Evolutionary conservation across 2,329 filamentous ascomycete genomes (phyloP).

Genomic region (Myriosclerotinia duriaeana): DNA sequence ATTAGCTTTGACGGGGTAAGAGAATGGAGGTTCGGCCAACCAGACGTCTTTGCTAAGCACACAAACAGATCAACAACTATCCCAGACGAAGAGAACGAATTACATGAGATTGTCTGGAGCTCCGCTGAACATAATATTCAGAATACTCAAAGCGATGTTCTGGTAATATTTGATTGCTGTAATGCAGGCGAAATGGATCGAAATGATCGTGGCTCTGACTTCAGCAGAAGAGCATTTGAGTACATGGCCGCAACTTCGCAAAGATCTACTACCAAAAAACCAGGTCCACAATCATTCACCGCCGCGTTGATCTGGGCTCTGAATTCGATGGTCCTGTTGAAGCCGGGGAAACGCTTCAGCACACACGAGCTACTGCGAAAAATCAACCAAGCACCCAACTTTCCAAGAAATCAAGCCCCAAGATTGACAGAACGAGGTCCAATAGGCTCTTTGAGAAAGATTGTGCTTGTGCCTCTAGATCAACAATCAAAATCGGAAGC

Average conservation of each 20-base stretch:
- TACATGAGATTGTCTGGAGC: constrained; percentile 12
- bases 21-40: background rate
- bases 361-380: background rate
- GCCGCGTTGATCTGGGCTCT: constrained; percentile 15
- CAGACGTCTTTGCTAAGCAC: background rate
- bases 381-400: constrained; percentile 25
- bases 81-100: background rate
- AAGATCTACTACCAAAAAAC: constrained; percentile 26
- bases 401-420: constrained; percentile 24
- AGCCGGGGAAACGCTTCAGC: constrained; percentile 3
- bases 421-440: background rate
- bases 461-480: constrained; percentile 13
- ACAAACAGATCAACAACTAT: background rate
- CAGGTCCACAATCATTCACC: constrained; percentile 15
- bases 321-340: background rate
- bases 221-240: constrained; percentile 27
- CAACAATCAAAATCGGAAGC: background rate
- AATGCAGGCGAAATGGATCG: constrained; percentile 26
- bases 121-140: constrained; percentile 11
- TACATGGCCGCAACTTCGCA: constrained; percentile 26
- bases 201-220: constrained; percentile 1
- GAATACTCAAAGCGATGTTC: constrained; percentile 24
- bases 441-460: background rate
- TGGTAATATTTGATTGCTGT: constrained; percentile 33
- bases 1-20: constrained; percentile 5